phyloP scores from a whole-genome alignment of 306 rosid species.

The Cicer chorassanicum region DNA sequence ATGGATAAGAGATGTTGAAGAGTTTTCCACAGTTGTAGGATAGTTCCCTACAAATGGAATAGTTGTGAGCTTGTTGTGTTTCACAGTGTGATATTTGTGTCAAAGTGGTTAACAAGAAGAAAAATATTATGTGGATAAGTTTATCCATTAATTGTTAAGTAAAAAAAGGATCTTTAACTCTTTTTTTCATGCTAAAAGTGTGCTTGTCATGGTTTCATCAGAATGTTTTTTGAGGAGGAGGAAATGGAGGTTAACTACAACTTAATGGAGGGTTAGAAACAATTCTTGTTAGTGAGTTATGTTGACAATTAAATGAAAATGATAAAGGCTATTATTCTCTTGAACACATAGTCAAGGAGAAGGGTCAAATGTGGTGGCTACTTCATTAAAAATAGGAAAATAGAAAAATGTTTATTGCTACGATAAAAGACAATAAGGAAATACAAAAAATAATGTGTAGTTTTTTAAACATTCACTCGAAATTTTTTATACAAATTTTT shows the following conservation, averaged over 20 bases:
- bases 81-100: background rate
- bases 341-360: too few relatives aligned
- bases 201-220: background rate
- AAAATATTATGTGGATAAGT: conserved; percentile 1
- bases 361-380: too few relatives aligned
- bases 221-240: background rate
- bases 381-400: too few relatives aligned
- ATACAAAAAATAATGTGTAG: too few relatives aligned
- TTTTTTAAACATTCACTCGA: too few relatives aligned
- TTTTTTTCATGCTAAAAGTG: background rate
- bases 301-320: background rate
- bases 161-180: background rate
- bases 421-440: too few relatives aligned
- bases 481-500: too few relatives aligned
- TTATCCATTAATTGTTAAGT: background rate
- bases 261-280: background rate
- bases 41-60: background rate
- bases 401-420: too few relatives aligned
- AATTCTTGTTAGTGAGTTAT: background rate
- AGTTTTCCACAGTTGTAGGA: background rate
- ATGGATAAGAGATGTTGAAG: background rate
- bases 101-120: background rate
- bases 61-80: background rate
- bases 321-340: too few relatives aligned
- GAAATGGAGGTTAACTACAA: background rate